A percentile compares a stretch with the other conserved stretches of the same genome.
Evolutionary conservation across 2,329 filamentous ascomycete species (phyloP).

Genomic region (Exserohilum rostratum): DNA sequence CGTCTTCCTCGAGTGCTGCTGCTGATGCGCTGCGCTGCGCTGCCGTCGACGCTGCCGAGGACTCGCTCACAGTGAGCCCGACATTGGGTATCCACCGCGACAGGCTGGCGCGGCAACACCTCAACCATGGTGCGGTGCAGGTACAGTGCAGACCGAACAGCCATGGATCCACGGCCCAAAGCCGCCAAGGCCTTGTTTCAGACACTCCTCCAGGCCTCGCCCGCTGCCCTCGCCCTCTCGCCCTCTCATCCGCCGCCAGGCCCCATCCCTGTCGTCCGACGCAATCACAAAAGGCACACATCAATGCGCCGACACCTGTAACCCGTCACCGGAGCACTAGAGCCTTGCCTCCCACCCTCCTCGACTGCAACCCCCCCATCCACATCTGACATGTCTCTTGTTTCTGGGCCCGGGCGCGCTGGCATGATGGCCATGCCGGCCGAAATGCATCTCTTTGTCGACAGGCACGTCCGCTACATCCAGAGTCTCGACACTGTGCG

Average conservation of each 20-base stretch:
- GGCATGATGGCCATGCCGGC: conserved; percentile 49
- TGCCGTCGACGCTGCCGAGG: background rate
- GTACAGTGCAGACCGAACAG: background rate
- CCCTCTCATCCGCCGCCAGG: conserved; percentile 1
- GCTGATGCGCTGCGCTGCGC: background rate
- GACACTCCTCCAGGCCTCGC: background rate
- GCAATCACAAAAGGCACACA: background rate
- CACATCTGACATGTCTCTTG: conserved; percentile 60
- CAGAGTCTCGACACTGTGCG: conserved; percentile 85
- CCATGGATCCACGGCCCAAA: background rate
- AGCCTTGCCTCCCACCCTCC: background rate
- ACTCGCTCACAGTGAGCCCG: background rate
- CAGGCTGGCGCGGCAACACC: conserved; percentile 1
- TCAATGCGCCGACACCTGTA: conserved; percentile 3
- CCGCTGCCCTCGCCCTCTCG: background rate
- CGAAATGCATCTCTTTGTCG: conserved; percentile 60
- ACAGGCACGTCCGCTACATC: conserved; percentile 88
- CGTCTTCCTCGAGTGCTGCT: too few relatives aligned
- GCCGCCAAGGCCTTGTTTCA: conserved; percentile 14
- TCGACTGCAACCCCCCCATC: background rate
- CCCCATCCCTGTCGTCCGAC: conserved; percentile 8
- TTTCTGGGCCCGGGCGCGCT: conserved; percentile 64
- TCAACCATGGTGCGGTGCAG: background rate
- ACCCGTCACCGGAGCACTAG: background rate
- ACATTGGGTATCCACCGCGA: background rate